phyloP scores from a whole-genome alignment of 495 filamentous ascomycete genomes.

The Hypoxylon lienhwacheense region DNA sequence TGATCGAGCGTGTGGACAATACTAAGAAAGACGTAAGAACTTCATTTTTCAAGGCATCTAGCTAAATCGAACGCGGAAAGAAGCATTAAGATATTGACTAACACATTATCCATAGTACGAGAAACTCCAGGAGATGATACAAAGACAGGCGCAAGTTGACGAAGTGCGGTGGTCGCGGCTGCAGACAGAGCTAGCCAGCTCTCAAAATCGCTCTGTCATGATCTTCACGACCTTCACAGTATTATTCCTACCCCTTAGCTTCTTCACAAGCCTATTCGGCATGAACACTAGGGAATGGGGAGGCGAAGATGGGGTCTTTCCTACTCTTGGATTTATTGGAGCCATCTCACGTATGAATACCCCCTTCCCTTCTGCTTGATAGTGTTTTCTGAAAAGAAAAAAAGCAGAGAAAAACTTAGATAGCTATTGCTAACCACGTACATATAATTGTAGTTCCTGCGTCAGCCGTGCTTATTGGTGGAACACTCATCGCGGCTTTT shows the following conservation, averaged over 20 bases:
- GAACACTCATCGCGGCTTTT: constrained; percentile 47
- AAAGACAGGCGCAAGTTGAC: constrained; percentile 69
- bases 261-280: constrained; percentile 68
- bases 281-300: constrained; percentile 69
- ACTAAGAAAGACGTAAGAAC: constrained; percentile 49
- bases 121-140: constrained; percentile 67
- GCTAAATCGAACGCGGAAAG: too few relatives aligned
- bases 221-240: constrained; percentile 72
- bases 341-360: constrained; percentile 41
- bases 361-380: background rate
- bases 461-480: constrained; percentile 43
- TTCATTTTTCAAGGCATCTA: background rate
- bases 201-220: constrained; percentile 66
- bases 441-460: constrained; percentile 40
- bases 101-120: constrained; percentile 51
- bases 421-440: background rate
- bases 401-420: background rate
- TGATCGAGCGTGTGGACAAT: constrained; percentile 56
- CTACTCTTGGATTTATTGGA: constrained; percentile 43
- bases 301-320: constrained; percentile 43
- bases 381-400: too few relatives aligned
- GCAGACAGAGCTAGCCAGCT: constrained; percentile 64
- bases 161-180: constrained; percentile 65
- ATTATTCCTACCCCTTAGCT: constrained; percentile 65
- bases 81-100: background rate